Evolutionary conservation across 2,329 filamentous ascomycete genomes (phyloP).

Genomic region (Aspergillus arachidicola): DNA sequence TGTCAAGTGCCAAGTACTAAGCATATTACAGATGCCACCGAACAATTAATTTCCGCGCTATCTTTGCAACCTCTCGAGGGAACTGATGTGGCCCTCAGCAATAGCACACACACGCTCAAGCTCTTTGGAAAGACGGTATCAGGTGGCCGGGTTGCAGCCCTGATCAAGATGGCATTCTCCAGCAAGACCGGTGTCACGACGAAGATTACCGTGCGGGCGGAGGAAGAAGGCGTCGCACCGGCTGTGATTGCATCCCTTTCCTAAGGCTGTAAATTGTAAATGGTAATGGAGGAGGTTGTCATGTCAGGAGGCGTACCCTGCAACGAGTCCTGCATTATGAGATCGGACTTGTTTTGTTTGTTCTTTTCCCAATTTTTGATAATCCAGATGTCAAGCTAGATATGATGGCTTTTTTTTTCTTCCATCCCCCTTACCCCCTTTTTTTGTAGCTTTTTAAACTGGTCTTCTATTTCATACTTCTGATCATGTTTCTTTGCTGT

Average conservation of each 20-base stretch:
- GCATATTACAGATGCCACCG: slow-evolving; percentile 74
- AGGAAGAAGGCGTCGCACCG: slow-evolving; percentile 87
- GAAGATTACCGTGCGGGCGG: slow-evolving; percentile 88
- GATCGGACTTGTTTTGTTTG: slow-evolving; percentile 19
- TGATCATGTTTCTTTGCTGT: slow-evolving; percentile 1
- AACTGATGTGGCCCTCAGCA: slow-evolving; percentile 84
- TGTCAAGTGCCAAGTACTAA: slow-evolving; percentile 26
- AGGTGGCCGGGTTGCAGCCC: slow-evolving; percentile 84
- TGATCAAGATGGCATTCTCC: slow-evolving; percentile 90
- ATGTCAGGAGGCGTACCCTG: slow-evolving; percentile 20
- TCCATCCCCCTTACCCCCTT: slow-evolving; percentile 1
- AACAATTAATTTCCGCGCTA: slow-evolving; percentile 81
- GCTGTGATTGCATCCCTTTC: slow-evolving; percentile 83
- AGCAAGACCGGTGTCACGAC: slow-evolving; percentile 92
- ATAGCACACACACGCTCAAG: slow-evolving; percentile 91
- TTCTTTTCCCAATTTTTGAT: slow-evolving; percentile 11
- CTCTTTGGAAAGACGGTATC: slow-evolving; percentile 92
- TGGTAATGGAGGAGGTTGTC: slow-evolving; percentile 19
- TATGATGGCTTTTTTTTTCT: slow-evolving; percentile 7
- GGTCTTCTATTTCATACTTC: slow-evolving; percentile 8
- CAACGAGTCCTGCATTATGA: slow-evolving; percentile 27
- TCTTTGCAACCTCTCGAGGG: slow-evolving; percentile 93
- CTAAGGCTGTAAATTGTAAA: slow-evolving; percentile 49
- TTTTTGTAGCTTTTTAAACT: slow-evolving; percentile 13
- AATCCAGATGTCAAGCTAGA: slow-evolving; percentile 4